Evolutionary conservation across 352 stramenopile species (phyloP), one percentile per base, ranked within the genome.

Genomic region (Phytopythium litorale): DNA sequence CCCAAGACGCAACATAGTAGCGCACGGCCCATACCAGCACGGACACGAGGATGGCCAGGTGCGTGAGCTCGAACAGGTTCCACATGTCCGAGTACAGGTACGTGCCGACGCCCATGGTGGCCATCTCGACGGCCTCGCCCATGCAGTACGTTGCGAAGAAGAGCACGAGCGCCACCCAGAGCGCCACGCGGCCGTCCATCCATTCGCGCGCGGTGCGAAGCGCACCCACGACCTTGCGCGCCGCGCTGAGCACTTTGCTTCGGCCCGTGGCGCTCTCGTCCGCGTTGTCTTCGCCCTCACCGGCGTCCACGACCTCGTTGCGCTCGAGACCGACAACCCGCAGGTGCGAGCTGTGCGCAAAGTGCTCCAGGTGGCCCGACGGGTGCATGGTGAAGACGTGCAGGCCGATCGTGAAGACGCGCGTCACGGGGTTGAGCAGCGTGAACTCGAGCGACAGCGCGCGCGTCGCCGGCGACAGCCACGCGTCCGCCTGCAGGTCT

Each of bases 11-110:
- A 28, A 85, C 58, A 57, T 90, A 92, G 56, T 88, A 93, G 32
- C 75, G 75, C 51, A 80, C 81, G 63, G 87, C 78, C 57, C 87
- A 84, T 45, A 72, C 74, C n/a, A 95, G 60, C 33, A 93, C 58
- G 7, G 66, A 81, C 25, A 75, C 73, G 33, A 96, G 58, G 11
- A 92, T 69, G 18, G 81, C 64, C 38, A 96, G 64, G 58, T 96
- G 87, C 35, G 75, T 83, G 16, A 96, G 70, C 59, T 96, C 87
- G 63, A 96, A 96, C 7, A 96, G 43, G 72, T 96, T 96, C 87
- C 87, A 96, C 79, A 93, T 89, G 65, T 96, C 84, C 18, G 85
- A 87, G 32, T 78, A 75, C 51, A 96, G 65, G 57, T 96, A 96
- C 55, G 85, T 87, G 13, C 65, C 65, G 13, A 73, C 56, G 0